Percentiles rank a stretch among this genome's conserved stretches.
Evolutionary conservation across 371 early-diverging fungal species (phyloP).

Genomic region (Rhizopus delemar): DNA sequence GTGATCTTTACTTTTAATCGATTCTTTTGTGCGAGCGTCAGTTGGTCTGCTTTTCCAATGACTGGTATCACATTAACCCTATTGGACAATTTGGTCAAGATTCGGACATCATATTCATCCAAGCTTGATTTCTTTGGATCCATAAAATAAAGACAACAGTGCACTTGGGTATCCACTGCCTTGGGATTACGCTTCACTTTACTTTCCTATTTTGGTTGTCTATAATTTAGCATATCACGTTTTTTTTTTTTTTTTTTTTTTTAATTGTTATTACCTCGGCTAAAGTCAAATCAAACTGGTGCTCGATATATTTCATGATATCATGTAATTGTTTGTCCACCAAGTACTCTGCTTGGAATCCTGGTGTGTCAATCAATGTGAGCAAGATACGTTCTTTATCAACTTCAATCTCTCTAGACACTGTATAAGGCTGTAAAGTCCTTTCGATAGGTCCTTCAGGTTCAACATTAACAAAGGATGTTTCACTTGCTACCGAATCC

Average conservation of each 20-base stretch:
- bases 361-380: constrained; percentile 89
- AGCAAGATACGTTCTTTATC: constrained; percentile 78
- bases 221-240: not conserved
- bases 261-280: constrained; percentile 55
- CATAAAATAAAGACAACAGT: constrained; percentile 96
- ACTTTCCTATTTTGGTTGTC: constrained; percentile 50
- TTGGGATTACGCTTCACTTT: constrained; percentile 78
- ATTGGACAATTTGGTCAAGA: constrained; percentile 79
- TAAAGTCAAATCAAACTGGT: constrained; percentile 77
- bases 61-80: constrained; percentile 96
- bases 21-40: constrained; percentile 89
- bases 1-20: constrained; percentile 77
- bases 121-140: constrained; percentile 74
- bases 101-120: constrained; percentile 87
- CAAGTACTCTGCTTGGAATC: constrained; percentile 55
- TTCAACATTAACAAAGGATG: constrained; percentile 12
- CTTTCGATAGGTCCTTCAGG: constrained; percentile 45
- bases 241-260: not conserved
- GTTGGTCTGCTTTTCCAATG: constrained; percentile 95
- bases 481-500: constrained; percentile 35
- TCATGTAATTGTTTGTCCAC: constrained; percentile 63
- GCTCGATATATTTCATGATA: constrained; percentile 67
- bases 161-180: constrained; percentile 83
- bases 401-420: constrained; percentile 72
- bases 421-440: constrained; percentile 50